A percentile compares a stretch with the other conserved stretches of the same genome.
phyloP scores from a whole-genome alignment of 805 yeast species.

The Metschnikowia vanudenii region DNA sequence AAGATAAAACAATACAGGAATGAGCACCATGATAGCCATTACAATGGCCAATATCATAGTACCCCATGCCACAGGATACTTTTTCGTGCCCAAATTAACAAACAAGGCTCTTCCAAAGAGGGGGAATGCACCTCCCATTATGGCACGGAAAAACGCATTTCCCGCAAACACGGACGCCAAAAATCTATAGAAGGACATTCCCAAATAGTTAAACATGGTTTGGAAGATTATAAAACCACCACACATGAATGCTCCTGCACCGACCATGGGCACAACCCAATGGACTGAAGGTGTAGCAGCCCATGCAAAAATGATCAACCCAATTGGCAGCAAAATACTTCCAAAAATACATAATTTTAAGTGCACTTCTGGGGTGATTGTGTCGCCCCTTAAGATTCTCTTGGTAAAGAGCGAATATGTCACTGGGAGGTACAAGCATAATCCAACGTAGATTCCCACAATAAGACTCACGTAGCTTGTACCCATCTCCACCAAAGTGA shows the following conservation, averaged over 20 bases:
- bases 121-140: constrained; percentile 19
- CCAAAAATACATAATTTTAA: constrained; percentile 13
- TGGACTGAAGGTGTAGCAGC: constrained; percentile 13
- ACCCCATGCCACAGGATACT: constrained; percentile 16
- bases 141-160: constrained; percentile 14
- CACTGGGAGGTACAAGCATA: constrained; percentile 8
- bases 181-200: constrained; percentile 13
- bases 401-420: constrained; percentile 10
- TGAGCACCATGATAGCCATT: constrained; percentile 7
- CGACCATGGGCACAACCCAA: constrained; percentile 17
- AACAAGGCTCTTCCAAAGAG: constrained; percentile 16
- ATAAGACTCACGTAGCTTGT: constrained; percentile 10
- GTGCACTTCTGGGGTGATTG: constrained; percentile 12
- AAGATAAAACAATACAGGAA: constrained; percentile 12
- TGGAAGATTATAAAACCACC: constrained; percentile 16
- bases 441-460: constrained; percentile 12
- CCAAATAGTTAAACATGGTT: constrained; percentile 16
- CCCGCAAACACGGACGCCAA: constrained; percentile 18
- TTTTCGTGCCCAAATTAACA: constrained; percentile 6
- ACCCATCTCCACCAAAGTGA: constrained; percentile 15
- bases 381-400: constrained; percentile 4
- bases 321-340: constrained; percentile 13
- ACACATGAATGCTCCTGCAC: constrained; percentile 10
- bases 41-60: constrained; percentile 13
- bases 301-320: constrained; percentile 16